Conservation (phyloP, 2,329 filamentous ascomycete genomes). For the Fusarium liriodendri region DNA sequence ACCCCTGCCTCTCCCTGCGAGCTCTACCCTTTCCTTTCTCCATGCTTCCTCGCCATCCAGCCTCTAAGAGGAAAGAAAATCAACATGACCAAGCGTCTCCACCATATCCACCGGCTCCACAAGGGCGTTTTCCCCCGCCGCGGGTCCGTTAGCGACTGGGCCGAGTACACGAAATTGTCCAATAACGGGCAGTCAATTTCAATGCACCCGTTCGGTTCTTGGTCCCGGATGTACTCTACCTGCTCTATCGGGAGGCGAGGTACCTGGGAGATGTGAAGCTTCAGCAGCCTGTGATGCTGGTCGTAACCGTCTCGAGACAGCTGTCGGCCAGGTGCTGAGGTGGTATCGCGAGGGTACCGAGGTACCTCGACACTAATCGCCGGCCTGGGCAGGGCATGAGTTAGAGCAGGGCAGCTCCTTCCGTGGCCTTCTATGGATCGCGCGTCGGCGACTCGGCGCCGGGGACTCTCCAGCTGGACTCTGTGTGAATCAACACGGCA, state of each 20-base stretch:
- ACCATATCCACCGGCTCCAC: conserved; percentile 34
- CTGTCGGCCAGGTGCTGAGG: conserved; percentile 1
- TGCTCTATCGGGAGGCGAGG: conserved; percentile 15
- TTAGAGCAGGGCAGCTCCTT: conserved; percentile 14
- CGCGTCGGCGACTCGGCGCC: conserved; percentile 9
- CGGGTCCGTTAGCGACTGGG: conserved; percentile 14
- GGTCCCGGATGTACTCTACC: conserved; percentile 18
- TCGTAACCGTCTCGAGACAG: not conserved
- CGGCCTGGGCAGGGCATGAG: not conserved
- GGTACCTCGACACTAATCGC: not conserved
- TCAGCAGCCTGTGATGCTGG: not conserved
- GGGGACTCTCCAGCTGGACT: not conserved
- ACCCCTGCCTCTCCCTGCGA: conserved; percentile 22
- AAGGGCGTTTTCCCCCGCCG: conserved; percentile 31
- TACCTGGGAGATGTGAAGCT: conserved; percentile 13
- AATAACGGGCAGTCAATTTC: conserved; percentile 38
- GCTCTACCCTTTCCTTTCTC: not conserved
- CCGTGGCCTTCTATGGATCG: conserved; percentile 37
- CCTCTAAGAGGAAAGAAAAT: conserved; percentile 40
- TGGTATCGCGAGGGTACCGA: conserved; percentile 1
- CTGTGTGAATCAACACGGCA: conserved; percentile 26
- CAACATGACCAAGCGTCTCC: conserved; percentile 39
- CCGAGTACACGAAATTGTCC: conserved; percentile 18
- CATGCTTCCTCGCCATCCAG: conserved; percentile 7
- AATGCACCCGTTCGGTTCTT: conserved; percentile 24